phyloP scores from a whole-genome alignment of 2,329 filamentous ascomycete genomes.

The Trichoderma breve region DNA sequence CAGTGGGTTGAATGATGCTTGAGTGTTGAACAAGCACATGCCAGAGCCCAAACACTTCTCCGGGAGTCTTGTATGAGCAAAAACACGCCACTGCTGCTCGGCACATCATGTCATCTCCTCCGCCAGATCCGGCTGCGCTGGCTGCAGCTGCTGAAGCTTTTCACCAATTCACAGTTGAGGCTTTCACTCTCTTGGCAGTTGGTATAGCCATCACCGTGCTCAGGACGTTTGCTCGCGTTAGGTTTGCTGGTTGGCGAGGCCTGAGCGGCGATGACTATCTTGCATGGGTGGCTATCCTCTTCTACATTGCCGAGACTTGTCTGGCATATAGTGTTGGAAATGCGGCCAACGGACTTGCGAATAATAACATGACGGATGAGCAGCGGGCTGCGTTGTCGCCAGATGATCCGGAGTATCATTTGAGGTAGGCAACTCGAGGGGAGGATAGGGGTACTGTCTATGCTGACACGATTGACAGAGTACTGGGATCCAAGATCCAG shows the following conservation, averaged over 20 bases:
- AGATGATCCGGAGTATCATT: slow-evolving; percentile 43
- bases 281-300: slow-evolving; percentile 53
- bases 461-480: slow-evolving; percentile 31
- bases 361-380: slow-evolving; percentile 55
- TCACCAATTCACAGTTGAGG: slow-evolving; percentile 32
- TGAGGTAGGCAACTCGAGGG: slow-evolving; percentile 30
- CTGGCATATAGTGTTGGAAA: slow-evolving; percentile 52
- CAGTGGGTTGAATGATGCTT: background rate
- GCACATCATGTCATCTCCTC: slow-evolving; percentile 9
- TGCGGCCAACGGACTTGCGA: slow-evolving; percentile 51
- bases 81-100: background rate
- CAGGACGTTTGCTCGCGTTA: slow-evolving; percentile 49
- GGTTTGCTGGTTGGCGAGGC: slow-evolving; percentile 46
- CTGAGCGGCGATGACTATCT: slow-evolving; percentile 59
- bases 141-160: slow-evolving; percentile 27
- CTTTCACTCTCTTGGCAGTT: slow-evolving; percentile 47
- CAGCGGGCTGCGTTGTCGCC: slow-evolving; percentile 46
- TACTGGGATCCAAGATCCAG: slow-evolving; percentile 56
- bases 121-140: slow-evolving; percentile 23
- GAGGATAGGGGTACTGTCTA: background rate
- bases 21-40: background rate
- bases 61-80: background rate
- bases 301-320: slow-evolving; percentile 51
- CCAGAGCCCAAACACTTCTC: background rate
- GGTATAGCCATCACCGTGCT: slow-evolving; percentile 50